Percentiles rank a stretch among this genome's conserved stretches.
These are phyloP conservation scores for Asterella californica DNA, from an alignment of 225 moss, liverwort and hornwort genomes.

Conservation along the genomic window DNA sequence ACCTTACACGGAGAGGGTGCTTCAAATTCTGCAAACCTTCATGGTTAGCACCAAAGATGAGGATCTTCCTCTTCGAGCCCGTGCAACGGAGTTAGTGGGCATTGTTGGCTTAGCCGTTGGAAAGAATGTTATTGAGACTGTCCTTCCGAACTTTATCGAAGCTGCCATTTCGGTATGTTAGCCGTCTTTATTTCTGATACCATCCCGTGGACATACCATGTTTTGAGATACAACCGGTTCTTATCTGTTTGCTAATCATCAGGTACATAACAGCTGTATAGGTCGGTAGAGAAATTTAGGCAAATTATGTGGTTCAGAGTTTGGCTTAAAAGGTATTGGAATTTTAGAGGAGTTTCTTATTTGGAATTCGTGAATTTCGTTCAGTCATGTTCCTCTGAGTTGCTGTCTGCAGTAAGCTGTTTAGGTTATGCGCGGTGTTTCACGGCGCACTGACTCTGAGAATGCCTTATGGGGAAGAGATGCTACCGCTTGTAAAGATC, in stretches of 20 bases:
- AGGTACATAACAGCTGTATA: neutral
- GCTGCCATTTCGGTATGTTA: conserved; percentile 75
- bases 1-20: conserved; percentile 78
- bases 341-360: neutral
- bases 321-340: neutral
- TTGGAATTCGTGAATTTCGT: neutral
- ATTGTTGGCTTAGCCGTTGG: conserved; percentile 92
- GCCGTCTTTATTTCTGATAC: neutral
- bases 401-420: neutral
- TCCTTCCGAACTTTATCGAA: conserved; percentile 89
- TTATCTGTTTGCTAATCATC: neutral
- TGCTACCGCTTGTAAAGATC: neutral
- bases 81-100: conserved; percentile 94
- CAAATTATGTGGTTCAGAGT: neutral
- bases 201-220: neutral
- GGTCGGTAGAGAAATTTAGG: neutral
- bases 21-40: conserved; percentile 80
- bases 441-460: too few species aligned
- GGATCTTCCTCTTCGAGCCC: conserved; percentile 78
- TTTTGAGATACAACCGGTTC: neutral
- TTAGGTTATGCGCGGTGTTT: neutral
- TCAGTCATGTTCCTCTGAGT: neutral
- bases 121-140: conserved; percentile 66
- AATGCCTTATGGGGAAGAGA: neutral
- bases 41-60: conserved; percentile 91